Percentiles rank a stretch among this genome's conserved stretches.
Evolutionary conservation across 768 basidiomycete species (phyloP).

Genomic region (Naganishia antarctica): DNA sequence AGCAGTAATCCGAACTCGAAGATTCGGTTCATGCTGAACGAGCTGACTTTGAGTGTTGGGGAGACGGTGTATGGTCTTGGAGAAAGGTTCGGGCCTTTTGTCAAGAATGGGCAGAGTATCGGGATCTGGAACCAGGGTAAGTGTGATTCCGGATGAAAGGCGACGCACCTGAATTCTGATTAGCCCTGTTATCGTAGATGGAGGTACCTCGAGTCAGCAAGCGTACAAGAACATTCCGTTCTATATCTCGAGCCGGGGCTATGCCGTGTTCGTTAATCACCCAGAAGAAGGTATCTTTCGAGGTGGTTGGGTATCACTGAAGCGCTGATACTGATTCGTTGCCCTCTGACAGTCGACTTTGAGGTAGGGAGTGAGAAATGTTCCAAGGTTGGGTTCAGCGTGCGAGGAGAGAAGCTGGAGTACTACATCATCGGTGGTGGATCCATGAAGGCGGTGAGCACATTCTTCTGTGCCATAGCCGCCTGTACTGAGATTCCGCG

Average conservation of each 20-base stretch:
- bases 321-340: background rate
- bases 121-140: conserved; percentile 59
- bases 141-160: background rate
- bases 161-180: background rate
- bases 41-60: conserved; percentile 63
- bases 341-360: conserved; percentile 53
- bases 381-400: conserved; percentile 57
- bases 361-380: conserved; percentile 54
- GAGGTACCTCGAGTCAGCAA: conserved; percentile 57
- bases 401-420: conserved; percentile 62
- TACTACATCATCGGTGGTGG: conserved; percentile 69
- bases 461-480: conserved; percentile 34
- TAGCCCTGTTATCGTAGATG: conserved; percentile 53
- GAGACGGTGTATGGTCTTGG: conserved; percentile 71
- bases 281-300: conserved; percentile 56
- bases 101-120: conserved; percentile 63
- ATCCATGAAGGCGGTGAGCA: conserved; percentile 60
- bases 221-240: conserved; percentile 48
- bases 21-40: conserved; percentile 46
- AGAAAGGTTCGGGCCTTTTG: conserved; percentile 68
- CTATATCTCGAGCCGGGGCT: conserved; percentile 53
- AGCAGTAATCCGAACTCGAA: conserved; percentile 8
- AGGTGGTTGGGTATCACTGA: background rate
- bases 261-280: conserved; percentile 72
- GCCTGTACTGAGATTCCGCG: background rate